Evolutionary conservation across 805 yeast genomes (phyloP).

Genomic region (Cyberlindnera lachancei): DNA sequence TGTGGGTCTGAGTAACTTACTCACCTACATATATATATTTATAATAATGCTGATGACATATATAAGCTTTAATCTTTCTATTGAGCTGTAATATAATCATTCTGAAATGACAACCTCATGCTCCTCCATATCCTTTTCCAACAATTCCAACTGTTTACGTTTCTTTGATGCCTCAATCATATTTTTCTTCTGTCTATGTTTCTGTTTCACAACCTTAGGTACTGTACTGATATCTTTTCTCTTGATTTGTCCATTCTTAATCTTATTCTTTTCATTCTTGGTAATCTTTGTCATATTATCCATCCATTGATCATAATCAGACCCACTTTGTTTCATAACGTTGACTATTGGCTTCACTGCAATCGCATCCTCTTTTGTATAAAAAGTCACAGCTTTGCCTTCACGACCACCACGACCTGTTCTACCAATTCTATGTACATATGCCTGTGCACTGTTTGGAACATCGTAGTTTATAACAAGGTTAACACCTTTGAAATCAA

Average conservation of each 20-base stretch:
- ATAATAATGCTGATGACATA: too few species aligned
- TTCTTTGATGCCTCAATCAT: conserved; percentile 74
- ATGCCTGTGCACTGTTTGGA: conserved; percentile 88
- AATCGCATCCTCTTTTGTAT: conserved; percentile 79
- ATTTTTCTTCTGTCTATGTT: conserved; percentile 53
- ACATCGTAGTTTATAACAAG: conserved; percentile 94
- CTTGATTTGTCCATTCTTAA: conserved; percentile 50
- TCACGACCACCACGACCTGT: conserved; percentile 91
- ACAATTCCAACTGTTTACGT: conserved; percentile 28
- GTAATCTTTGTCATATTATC: conserved; percentile 57
- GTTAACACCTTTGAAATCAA: conserved; percentile 93
- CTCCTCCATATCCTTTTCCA: conserved; percentile 2
- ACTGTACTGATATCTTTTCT: conserved; percentile 81
- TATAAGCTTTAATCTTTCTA: too few species aligned
- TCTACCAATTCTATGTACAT: conserved; percentile 97
- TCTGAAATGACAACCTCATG: conserved; percentile 4
- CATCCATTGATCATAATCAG: conserved; percentile 75
- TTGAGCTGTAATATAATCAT: neutral
- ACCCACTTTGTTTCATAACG: conserved; percentile 92
- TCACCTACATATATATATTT: too few species aligned
- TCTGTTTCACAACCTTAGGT: conserved; percentile 57
- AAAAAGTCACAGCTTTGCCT: conserved; percentile 87
- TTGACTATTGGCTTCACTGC: conserved; percentile 79
- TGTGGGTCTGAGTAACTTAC: too few species aligned
- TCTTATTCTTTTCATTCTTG: conserved; percentile 51